Evolutionary conservation across 345 rosid species (phyloP).

Genomic region (Noccaea bulbosa): DNA sequence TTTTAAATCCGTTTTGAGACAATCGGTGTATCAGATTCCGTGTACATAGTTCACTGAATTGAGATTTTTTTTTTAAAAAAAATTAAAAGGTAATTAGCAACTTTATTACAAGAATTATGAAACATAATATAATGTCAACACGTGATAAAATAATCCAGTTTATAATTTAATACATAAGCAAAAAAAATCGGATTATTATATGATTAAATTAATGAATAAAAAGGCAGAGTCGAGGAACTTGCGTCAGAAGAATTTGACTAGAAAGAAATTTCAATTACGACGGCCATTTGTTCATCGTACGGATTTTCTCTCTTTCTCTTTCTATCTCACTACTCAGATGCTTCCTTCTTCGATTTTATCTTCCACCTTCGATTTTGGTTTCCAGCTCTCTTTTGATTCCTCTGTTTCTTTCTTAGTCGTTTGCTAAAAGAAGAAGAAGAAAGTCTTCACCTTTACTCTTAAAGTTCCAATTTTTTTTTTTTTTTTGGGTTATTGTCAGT

Average conservation of each 20-base stretch:
- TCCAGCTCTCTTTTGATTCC: conserved; percentile 20
- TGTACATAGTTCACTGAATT: background rate
- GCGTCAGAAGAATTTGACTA: conserved; percentile 46
- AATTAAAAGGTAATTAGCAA: conserved; percentile 5
- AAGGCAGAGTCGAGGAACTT: conserved; percentile 43
- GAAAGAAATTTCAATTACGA: conserved; percentile 34
- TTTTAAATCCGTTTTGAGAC: no score
- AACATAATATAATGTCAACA: conserved; percentile 20
- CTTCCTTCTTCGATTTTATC: conserved; percentile 30
- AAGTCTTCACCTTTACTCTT: conserved; percentile 29
- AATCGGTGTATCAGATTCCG: conserved; percentile 5
- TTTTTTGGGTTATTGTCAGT: background rate
- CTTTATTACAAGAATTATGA: conserved; percentile 18
- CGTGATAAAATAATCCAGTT: conserved; percentile 30
- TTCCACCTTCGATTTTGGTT: conserved; percentile 33
- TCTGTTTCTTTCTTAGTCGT: conserved; percentile 20
- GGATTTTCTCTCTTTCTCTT: conserved; percentile 24
- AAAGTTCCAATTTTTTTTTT: background rate
- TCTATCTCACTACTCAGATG: conserved; percentile 44
- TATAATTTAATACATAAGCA: background rate
- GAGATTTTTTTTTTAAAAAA: background rate
- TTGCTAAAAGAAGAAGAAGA: conserved; percentile 4
- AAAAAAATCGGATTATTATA: background rate
- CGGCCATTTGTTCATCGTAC: conserved; percentile 41
- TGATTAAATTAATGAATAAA: background rate